Conservation (phyloP, 805 yeast species). For the Hanseniaspora hatyaiensis region DNA sequence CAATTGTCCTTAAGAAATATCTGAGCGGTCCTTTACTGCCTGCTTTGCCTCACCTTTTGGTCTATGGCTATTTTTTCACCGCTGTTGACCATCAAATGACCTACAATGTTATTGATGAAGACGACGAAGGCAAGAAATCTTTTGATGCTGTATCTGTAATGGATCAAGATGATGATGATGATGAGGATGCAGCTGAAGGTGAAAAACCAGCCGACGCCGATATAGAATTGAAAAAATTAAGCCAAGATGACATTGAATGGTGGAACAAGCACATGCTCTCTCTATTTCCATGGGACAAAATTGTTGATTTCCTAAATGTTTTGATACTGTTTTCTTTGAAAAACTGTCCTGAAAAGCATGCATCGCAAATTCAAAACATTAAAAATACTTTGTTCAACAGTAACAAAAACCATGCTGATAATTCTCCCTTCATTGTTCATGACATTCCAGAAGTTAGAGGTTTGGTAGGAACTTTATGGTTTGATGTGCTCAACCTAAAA, state of each 20-base stretch:
- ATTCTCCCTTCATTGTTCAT: background rate
- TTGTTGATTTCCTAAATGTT: constrained; percentile 53
- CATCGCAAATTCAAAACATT: constrained; percentile 40
- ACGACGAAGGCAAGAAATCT: constrained; percentile 4
- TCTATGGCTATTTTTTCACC: constrained; percentile 64
- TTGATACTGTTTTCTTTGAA: constrained; percentile 33
- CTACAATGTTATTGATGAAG: constrained; percentile 19
- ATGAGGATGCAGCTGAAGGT: background rate
- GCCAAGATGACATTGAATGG: constrained; percentile 18
- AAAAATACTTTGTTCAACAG: constrained; percentile 39
- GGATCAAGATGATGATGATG: constrained; percentile 18
- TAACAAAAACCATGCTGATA: background rate
- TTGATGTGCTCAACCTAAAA: constrained; percentile 33
- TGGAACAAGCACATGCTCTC: constrained; percentile 34
- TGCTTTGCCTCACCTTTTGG: constrained; percentile 60
- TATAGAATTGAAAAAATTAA: background rate
- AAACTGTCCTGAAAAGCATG: constrained; percentile 18
- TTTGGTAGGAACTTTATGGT: constrained; percentile 79
- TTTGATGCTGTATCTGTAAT: no score
- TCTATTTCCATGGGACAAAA: constrained; percentile 57
- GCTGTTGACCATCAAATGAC: constrained; percentile 48
- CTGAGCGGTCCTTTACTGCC: constrained; percentile 55
- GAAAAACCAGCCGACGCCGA: background rate
- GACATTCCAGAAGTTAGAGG: constrained; percentile 64
- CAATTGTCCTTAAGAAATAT: constrained; percentile 55